Evolutionary conservation across 2,329 filamentous ascomycete species (phyloP).

Genomic region (Teratosphaeria zuluensis): DNA sequence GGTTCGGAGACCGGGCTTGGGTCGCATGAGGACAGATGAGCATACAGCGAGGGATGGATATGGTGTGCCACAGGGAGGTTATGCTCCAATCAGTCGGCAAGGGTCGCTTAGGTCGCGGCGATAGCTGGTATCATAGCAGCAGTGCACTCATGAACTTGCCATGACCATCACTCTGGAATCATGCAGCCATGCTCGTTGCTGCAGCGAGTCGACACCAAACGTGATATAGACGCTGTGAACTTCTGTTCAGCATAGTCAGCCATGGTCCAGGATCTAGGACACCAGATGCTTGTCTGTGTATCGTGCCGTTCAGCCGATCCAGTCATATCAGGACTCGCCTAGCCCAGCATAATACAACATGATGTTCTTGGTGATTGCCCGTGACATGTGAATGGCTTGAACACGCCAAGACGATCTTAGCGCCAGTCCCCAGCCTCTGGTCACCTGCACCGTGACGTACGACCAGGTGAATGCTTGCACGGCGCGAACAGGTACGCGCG

Average conservation of each 20-base stretch:
- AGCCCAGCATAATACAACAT: too few species aligned
- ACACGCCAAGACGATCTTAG: not conserved
- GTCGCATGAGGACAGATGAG: not conserved
- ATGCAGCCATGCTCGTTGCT: too few species aligned
- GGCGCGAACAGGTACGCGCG: not conserved
- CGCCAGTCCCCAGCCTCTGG: not conserved
- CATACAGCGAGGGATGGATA: not conserved
- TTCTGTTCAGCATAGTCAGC: too few species aligned
- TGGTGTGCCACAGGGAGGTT: not conserved
- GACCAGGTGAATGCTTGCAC: not conserved
- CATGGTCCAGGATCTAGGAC: too few species aligned
- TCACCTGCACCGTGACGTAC: not conserved
- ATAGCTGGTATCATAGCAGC: not conserved
- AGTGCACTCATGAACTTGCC: not conserved
- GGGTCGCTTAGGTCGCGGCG: not conserved
- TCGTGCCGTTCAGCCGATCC: too few species aligned
- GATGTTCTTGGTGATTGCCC: too few species aligned
- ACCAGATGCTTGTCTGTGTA: too few species aligned
- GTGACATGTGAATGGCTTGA: not conserved
- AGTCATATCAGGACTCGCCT: too few species aligned
- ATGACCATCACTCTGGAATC: not conserved
- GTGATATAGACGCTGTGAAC: too few species aligned
- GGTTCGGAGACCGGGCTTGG: not conserved
- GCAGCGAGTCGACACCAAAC: too few species aligned
- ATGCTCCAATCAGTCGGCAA: not conserved